A percentile compares a stretch with the other conserved stretches of the same genome.
Evolutionary conservation across 768 basidiomycete species (phyloP).

Genomic region (Lactarius hengduanensis): DNA sequence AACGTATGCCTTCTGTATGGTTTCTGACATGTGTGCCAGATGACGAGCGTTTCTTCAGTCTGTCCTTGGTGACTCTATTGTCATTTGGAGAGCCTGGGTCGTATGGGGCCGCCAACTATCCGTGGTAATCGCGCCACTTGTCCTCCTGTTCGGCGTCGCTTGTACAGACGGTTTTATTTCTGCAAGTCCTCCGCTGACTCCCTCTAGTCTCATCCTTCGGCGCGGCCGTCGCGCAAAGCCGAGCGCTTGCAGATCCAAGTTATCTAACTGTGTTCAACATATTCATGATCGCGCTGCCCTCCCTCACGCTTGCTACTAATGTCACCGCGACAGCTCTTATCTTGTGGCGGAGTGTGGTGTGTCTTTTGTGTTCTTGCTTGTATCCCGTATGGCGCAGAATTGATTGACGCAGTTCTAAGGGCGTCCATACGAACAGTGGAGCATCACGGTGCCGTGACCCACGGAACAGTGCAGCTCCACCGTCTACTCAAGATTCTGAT

Average conservation of each 20-base stretch:
- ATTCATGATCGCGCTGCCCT: constrained; percentile 9
- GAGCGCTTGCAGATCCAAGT: not conserved
- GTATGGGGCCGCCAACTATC: constrained; percentile 17
- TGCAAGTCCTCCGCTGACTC: not conserved
- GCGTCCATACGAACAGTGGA: constrained; percentile 1
- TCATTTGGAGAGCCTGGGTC: constrained; percentile 27
- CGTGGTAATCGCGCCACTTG: constrained; percentile 15
- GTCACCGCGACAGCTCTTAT: constrained; percentile 13
- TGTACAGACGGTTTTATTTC: constrained; percentile 9
- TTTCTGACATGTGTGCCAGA: not conserved
- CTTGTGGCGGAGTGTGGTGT: constrained; percentile 14
- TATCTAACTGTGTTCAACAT: not conserved
- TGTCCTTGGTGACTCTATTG: constrained; percentile 21
- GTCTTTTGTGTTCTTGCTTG: not conserved
- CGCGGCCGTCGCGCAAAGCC: constrained; percentile 7
- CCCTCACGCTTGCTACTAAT: constrained; percentile 22
- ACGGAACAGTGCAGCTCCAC: constrained; percentile 4
- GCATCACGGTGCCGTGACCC: not conserved
- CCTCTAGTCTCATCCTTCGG: constrained; percentile 16
- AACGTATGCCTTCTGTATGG: constrained; percentile 9
- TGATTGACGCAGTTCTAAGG: constrained; percentile 9
- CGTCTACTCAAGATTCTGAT: constrained; percentile 22
- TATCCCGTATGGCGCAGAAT: not conserved
- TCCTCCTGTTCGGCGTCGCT: constrained; percentile 19
- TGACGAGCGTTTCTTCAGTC: constrained; percentile 2